Base-by-base conservation (phyloP, 2,329 filamentous ascomycete species). In the Botrytis cinerea region DNA sequence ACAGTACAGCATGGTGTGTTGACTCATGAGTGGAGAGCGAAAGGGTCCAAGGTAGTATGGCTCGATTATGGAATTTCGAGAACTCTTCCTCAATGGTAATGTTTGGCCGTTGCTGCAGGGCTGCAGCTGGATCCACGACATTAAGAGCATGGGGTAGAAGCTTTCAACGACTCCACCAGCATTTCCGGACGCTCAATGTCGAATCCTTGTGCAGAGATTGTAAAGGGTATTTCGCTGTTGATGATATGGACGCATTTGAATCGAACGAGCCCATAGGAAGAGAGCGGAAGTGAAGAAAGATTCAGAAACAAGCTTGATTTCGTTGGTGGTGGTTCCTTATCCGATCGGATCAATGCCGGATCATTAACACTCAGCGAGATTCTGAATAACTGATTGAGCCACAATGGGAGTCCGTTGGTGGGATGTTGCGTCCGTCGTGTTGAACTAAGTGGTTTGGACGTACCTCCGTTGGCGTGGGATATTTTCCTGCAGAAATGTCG, bases 51-150 rank as follows among this genome's bases (percentile, higher is more conserved):
- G 67, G 67, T 32, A 18, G 46, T 12, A 40, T 57, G 51, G n/a
- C 51, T 57, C n/a, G 51, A 57, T 18, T 8, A 14, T 28, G n/a
- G 35, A 16, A 14, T 10, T n/a, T 67, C 25, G 16, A 67, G 32
- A 54, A 40, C 25, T 28, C 46, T 28, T 18, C 38, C 32, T 28
- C 5, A 28, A 22, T 67, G 64, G 46, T n/a, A 20, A 28, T 38
- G 46, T 40, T 54, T 38, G 35, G 35, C 32, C 62, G 28, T 54
- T 22, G 18, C 25, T 67, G n/a, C 64, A 67, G 46, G 64, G 64
- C 64, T 67, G 64, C 64, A 67, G 64, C 64, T 67, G 64, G 64
- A 67, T 67, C 64, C 64, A 67, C 64, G 64, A 67, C n/a, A 14
- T 40, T 67, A 38, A 38, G 45, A 51, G 45, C 63, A 67, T 67